Evolutionary conservation across 371 early-diverging fungal species (phyloP).

Genomic region (Mucor ambiguus): DNA sequence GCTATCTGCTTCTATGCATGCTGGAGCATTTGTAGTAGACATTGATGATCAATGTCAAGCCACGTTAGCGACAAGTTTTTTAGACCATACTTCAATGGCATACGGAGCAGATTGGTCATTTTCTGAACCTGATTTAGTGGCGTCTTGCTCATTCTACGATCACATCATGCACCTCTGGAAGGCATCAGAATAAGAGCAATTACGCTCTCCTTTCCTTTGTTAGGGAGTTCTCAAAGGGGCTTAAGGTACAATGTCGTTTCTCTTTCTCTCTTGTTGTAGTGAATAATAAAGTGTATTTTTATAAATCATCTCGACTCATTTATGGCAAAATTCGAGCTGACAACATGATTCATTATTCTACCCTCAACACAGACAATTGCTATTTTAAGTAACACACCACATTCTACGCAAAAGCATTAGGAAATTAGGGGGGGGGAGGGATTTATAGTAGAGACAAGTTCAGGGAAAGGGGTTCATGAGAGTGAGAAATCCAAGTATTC

Average conservation of each 20-base stretch:
- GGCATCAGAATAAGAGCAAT: slow-evolving; percentile 4
- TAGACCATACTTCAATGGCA: slow-evolving; percentile 83
- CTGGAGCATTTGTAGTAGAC: slow-evolving; percentile 52
- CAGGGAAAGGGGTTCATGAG: neutral
- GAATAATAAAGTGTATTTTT: neutral
- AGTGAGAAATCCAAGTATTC: neutral
- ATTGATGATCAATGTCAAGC: slow-evolving; percentile 9
- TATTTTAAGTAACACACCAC: neutral
- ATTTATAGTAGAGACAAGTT: neutral
- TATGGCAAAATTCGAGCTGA: neutral
- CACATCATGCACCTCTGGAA: slow-evolving; percentile 86
- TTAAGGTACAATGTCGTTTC: neutral
- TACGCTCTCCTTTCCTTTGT: neutral
- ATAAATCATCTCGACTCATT: neutral
- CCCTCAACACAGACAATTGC: neutral
- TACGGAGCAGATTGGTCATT: slow-evolving; percentile 94
- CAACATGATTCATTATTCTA: neutral
- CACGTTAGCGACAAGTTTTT: slow-evolving; percentile 42
- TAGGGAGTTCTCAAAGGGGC: neutral
- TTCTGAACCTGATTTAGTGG: slow-evolving; percentile 55
- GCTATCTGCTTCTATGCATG: slow-evolving; percentile 89
- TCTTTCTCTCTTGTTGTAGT: neutral
- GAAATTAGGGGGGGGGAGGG: neutral
- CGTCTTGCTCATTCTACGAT: slow-evolving; percentile 94
- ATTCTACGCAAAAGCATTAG: neutral